Evolutionary conservation across 345 rosid species (phyloP), one percentile per base, ranked within the genome.

Genomic region (Erodium maritimum): DNA sequence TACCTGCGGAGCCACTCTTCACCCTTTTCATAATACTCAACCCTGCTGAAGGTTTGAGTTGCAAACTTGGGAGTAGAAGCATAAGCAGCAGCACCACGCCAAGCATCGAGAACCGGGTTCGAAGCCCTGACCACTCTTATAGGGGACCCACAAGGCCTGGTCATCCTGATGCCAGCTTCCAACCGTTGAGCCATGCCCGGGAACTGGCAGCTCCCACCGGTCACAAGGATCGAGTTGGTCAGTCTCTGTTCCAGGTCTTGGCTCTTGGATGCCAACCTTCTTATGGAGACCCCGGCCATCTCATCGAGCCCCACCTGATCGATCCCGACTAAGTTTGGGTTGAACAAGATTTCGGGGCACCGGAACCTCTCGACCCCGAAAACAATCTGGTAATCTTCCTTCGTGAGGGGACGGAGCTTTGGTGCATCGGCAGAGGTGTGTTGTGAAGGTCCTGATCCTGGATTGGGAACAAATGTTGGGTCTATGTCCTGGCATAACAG

Each of bases 1-100:
- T 93, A 89, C 29, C 66, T 37, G 9, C 94, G 78, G 59, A 93
- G 83, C 95, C 99, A 93, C 57, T 93, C 95, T 75, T 93, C 99
- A 20, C 94, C 95, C 74, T 85, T 89, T 78, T 85, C 88, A 18
- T 80, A 71, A 69, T 85, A 93, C 77, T 87, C 99, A 73, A 60
- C 65, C 67, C 73, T 82, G 18, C 71, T 80, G 69, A 89, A 79
- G 0, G 91, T 79, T 66, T 85, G 96, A 52, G 67, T 54, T 2
- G 78, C 78, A 70, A 89, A 93, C 45, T 67, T 77, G 60, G 61
- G 20, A 20, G 71, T 61, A 56, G 94, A 61, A 45, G 99, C 96
- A 66, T 77, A 84, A 0, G 59, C 52, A 63, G 95, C 74, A n/a
- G 99, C 99, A 20, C 99, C 99, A 10, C 94, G 89, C 96, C 99